Percentiles rank a stretch among this genome's conserved stretches.
These are phyloP conservation scores for Bretschneidera sinensis DNA, from an alignment of 345 rosid genomes.

Conservation along the genomic window DNA sequence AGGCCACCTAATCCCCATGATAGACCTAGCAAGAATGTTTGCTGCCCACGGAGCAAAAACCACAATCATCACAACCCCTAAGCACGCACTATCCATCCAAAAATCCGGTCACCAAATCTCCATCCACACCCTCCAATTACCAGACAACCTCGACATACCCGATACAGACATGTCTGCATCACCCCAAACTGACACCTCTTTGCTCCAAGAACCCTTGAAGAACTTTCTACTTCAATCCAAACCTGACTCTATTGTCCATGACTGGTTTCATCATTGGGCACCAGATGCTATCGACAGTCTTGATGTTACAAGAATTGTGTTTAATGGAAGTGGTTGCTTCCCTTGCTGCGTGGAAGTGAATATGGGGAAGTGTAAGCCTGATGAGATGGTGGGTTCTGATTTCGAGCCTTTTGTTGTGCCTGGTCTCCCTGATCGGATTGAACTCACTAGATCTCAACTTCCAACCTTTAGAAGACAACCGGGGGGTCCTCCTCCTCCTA, in stretches of 20 bases:
- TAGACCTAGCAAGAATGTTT: conserved; percentile 24
- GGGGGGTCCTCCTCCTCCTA: too few species aligned
- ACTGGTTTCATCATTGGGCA: conserved; percentile 23
- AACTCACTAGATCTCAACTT: conserved; percentile 40
- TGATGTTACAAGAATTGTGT: conserved; percentile 35
- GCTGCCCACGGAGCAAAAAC: conserved; percentile 17
- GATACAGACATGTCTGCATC: too few species aligned
- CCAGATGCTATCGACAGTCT: conserved; percentile 6
- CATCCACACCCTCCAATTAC: conserved; percentile 12
- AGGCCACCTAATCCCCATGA: conserved; percentile 25
- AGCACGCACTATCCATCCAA: conserved; percentile 8
- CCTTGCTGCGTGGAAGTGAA: conserved; percentile 23
- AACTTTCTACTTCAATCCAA: neutral
- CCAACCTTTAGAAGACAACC: conserved; percentile 12
- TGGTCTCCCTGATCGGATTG: conserved; percentile 38
- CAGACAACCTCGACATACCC: conserved; percentile 7
- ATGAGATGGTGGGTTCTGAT: conserved; percentile 33
- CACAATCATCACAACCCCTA: conserved; percentile 20
- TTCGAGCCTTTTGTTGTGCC: conserved; percentile 39
- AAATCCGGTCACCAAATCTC: conserved; percentile 14
- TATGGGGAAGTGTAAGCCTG: conserved; percentile 23
- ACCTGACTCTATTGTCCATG: conserved; percentile 35
- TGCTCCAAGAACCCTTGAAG: neutral
- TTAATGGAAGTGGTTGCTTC: conserved; percentile 40
- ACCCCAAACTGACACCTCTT: neutral